Evolutionary conservation across 2,329 filamentous ascomycete genomes (phyloP), one percentile per base, ranked within the genome.

Genomic region (Botrytis deweyae): DNA sequence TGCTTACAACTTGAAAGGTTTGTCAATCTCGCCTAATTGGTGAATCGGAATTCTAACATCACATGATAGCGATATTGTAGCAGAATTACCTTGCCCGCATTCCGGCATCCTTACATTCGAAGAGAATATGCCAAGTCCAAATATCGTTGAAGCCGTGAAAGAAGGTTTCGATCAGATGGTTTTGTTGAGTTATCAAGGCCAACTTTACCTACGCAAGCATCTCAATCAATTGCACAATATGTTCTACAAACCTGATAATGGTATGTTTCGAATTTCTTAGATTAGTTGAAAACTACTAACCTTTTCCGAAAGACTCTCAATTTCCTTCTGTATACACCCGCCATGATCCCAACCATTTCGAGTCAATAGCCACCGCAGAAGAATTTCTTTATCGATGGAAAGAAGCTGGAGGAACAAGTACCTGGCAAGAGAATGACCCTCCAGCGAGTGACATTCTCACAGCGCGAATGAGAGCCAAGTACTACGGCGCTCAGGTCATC

Each of bases 1-100:
- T 97, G 93, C 81, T 85, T 98, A 76, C 95, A 98, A 80, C 86
- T 98, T 18, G 95, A 98, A 83, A 97, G 91, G 92, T 93, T 82
- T 77, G 82, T 59, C 36, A 59, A n/a, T 46, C 42, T 55, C 22
- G 52, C 38, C n/a, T 4, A 5, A 52, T 33, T 33, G 2, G 18
- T 36, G 20, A 40, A 25, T 49, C 20, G 16, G 36, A 59, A 72
- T 66, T 69, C 75, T 79, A 72, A 78, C 58, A 25, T 58, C 74
- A 71, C 18, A 25, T 58, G 20, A 72, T 76, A 94, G 94, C 82
- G 95, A 98, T 81, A 93, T 98, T 64, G 87, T 98, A 65, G 96
- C 96, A 4, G 96, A 99, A 82, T 86, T 98, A 74, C 88, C 85
- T 25, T 83, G 89, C 4, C 88, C 88, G 1, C 88, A 89, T 5